Evolutionary conservation across 352 stramenopile genomes (phyloP).

Genomic region (Phytopythium delawarense): DNA sequence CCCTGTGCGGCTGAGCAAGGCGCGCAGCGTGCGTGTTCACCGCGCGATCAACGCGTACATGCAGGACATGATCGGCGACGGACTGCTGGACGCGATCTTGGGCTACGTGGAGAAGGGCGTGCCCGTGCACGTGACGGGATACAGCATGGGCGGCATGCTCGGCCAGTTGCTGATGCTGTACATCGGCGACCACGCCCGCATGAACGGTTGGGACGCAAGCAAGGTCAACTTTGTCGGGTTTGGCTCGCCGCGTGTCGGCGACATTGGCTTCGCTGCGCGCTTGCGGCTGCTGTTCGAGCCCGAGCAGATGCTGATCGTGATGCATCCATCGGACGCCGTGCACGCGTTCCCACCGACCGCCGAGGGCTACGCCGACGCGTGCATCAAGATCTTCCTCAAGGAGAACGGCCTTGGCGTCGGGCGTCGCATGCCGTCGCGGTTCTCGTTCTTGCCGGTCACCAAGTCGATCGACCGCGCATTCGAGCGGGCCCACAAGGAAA

Average conservation of each 20-base stretch:
- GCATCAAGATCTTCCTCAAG: constrained; percentile 83
- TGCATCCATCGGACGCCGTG: constrained; percentile 79
- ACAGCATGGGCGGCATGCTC: constrained; percentile 85
- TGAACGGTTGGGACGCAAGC: constrained; percentile 63
- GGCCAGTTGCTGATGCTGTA: constrained; percentile 79
- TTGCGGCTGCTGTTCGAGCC: constrained; percentile 72
- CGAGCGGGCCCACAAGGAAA: constrained; percentile 56
- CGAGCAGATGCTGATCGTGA: constrained; percentile 79
- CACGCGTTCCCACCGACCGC: constrained; percentile 80
- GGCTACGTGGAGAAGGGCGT: constrained; percentile 69
- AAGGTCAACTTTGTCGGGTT: constrained; percentile 87
- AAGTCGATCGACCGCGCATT: constrained; percentile 75
- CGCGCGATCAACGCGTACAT: constrained; percentile 79
- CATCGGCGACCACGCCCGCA: constrained; percentile 68
- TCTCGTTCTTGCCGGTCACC: constrained; percentile 73
- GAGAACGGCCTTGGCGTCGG: constrained; percentile 63
- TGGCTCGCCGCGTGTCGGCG: constrained; percentile 71
- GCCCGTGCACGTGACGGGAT: constrained; percentile 77
- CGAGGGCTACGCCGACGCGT: constrained; percentile 74
- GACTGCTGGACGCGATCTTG: constrained; percentile 68
- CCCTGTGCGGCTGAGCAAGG: constrained; percentile 50
- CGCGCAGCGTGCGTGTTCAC: constrained; percentile 64
- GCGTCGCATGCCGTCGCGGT: constrained; percentile 57
- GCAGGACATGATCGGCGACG: constrained; percentile 82
- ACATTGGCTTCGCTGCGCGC: constrained; percentile 72